Conservation (phyloP, 179 eudicot genomes). For the Silene vulgaris region DNA sequence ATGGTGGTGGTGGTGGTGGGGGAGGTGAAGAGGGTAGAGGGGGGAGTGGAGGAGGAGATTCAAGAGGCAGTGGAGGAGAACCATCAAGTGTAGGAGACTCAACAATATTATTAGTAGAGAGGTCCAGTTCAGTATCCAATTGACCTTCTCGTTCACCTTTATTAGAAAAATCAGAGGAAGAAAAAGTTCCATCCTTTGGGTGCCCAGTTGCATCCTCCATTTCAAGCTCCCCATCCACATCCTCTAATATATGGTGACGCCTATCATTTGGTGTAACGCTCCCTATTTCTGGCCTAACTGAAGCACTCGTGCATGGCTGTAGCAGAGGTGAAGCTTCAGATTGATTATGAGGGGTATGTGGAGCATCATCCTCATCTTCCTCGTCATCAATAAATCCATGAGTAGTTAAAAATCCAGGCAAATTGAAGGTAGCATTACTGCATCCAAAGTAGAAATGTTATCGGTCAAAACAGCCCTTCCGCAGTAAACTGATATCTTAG, state of each 20-base stretch:
- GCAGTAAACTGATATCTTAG: background rate
- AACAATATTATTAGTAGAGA: slow-evolving; percentile 21
- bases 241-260: slow-evolving; percentile 80
- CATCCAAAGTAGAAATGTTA: slow-evolving; percentile 24
- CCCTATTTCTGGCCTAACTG: slow-evolving; percentile 35
- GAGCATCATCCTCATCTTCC: slow-evolving; percentile 58
- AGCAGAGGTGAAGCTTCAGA: slow-evolving; percentile 37
- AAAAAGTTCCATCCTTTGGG: slow-evolving; percentile 49
- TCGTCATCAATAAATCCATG: slow-evolving; percentile 75
- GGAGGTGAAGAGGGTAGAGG: slow-evolving; percentile 82
- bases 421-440: slow-evolving; percentile 90
- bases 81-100: slow-evolving; percentile 47
- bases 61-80: slow-evolving; percentile 78
- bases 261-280: slow-evolving; percentile 61
- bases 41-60: slow-evolving; percentile 82
- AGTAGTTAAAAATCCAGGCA: slow-evolving; percentile 70
- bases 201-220: slow-evolving; percentile 92
- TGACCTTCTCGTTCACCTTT: slow-evolving; percentile 25
- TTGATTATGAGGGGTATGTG: slow-evolving; percentile 29
- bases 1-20: slow-evolving; percentile 48
- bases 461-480: slow-evolving; percentile 10
- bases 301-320: slow-evolving; percentile 32
- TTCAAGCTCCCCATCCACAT: slow-evolving; percentile 98
- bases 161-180: slow-evolving; percentile 29
- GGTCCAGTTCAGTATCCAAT: slow-evolving; percentile 33